Conservation (phyloP, 2,329 filamentous ascomycete genomes). For the Hypomyces perniciosus region DNA sequence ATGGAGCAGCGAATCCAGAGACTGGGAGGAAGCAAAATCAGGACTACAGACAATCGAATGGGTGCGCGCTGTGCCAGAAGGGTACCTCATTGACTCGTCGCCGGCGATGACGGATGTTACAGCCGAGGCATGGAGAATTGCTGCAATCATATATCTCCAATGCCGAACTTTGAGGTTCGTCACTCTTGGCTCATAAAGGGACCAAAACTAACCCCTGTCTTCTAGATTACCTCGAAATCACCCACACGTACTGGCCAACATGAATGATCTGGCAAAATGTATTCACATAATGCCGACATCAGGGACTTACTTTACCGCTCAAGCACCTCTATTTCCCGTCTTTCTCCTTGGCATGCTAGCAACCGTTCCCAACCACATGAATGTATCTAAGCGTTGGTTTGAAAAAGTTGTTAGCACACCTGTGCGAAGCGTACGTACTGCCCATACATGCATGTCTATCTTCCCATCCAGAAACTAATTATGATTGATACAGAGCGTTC, state of each 20-base stretch:
- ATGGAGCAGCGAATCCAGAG: slow-evolving; percentile 28
- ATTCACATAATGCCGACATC: slow-evolving; percentile 37
- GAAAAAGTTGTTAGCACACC: slow-evolving; percentile 30
- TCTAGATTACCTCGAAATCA: slow-evolving; percentile 33
- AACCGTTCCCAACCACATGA: slow-evolving; percentile 22
- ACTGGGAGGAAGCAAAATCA: slow-evolving; percentile 18
- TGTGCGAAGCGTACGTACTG: slow-evolving; percentile 33
- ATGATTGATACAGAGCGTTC: slow-evolving; percentile 29
- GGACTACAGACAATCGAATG: slow-evolving; percentile 21
- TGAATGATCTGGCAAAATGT: slow-evolving; percentile 30
- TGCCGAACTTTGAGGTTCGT: slow-evolving; percentile 33
- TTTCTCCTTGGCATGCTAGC: slow-evolving; percentile 35
- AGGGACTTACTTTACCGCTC: slow-evolving; percentile 34
- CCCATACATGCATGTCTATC: slow-evolving; percentile 4
- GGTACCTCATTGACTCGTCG: slow-evolving; percentile 22
- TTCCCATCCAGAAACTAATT: too few relatives aligned
- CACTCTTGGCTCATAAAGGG: not conserved
- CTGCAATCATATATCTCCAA: slow-evolving; percentile 33
- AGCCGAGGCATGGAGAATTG: slow-evolving; percentile 36
- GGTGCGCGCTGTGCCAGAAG: slow-evolving; percentile 22
- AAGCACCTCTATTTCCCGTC: slow-evolving; percentile 36
- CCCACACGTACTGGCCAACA: slow-evolving; percentile 25
- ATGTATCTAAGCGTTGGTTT: slow-evolving; percentile 31
- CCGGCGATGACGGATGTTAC: slow-evolving; percentile 34
- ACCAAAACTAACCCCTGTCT: slow-evolving; percentile 8